A percentile compares a stretch with the other conserved stretches of the same genome.
Conservation (phyloP, 2,329 filamentous ascomycete species). For the Cadophora sp. region DNA sequence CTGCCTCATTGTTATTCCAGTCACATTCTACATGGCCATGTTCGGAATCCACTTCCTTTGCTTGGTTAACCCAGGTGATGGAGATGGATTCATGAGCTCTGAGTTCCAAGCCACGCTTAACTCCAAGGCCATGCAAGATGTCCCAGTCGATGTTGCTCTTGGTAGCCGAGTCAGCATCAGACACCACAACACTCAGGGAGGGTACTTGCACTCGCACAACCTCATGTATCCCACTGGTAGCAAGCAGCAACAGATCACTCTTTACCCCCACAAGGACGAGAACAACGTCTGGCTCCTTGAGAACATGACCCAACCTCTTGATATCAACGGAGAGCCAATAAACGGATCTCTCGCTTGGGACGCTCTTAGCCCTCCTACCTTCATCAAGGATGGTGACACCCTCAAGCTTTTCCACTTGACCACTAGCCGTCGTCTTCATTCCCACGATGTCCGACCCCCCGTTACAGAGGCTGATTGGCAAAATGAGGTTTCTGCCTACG, state of each 20-base stretch:
- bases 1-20: conserved; percentile 88
- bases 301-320: conserved; percentile 93
- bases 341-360: conserved; percentile 88
- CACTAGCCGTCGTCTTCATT: conserved; percentile 91
- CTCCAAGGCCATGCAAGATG: conserved; percentile 94
- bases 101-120: conserved; percentile 98
- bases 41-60: conserved; percentile 96
- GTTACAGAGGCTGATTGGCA: conserved; percentile 92
- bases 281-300: conserved; percentile 96
- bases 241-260: conserved; percentile 97
- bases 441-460: conserved; percentile 89
- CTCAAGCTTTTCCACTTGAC: conserved; percentile 83
- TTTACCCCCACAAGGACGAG: conserved; percentile 98
- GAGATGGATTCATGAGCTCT: conserved; percentile 99
- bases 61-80: conserved; percentile 92
- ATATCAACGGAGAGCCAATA: conserved; percentile 75
- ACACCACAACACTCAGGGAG: conserved; percentile 96
- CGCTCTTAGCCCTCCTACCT: conserved; percentile 65
- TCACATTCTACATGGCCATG: conserved; percentile 94
- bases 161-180: conserved; percentile 87
- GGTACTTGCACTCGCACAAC: conserved; percentile 94
- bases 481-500: conserved; percentile 95
- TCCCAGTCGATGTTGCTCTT: conserved; percentile 88
- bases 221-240: conserved; percentile 98
- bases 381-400: conserved; percentile 80